These are phyloP conservation scores for Nicotiana rustica DNA, from an alignment of 305 asterid genomes.

Conservation along the genomic window DNA sequence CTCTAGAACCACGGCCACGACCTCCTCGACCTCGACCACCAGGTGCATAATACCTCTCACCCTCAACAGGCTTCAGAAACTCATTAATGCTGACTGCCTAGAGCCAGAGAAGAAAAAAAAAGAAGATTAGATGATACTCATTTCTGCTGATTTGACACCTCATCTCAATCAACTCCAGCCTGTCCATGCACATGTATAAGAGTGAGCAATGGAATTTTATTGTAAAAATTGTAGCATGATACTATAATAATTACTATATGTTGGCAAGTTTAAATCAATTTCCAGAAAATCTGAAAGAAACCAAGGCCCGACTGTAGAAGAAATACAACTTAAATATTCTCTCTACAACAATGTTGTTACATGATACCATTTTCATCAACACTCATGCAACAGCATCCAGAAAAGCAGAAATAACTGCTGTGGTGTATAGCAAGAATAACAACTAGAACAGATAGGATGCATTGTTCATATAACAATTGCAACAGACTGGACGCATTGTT, in stretches of 20 bases:
- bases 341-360: conserved; percentile 3
- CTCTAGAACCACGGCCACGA: conserved; percentile 70
- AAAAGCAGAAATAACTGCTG: neutral
- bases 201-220: neutral
- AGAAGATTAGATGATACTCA: neutral
- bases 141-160: neutral
- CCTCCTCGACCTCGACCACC: conserved; percentile 86
- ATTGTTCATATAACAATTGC: neutral
- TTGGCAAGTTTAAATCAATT: neutral
- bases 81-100: conserved; percentile 89
- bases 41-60: conserved; percentile 56
- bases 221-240: conserved; percentile 11
- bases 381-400: conserved; percentile 9
- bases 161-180: conserved; percentile 14
- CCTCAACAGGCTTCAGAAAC: conserved; percentile 88
- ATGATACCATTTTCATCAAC: neutral
- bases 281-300: neutral
- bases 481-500: neutral
- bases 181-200: conserved; percentile 17
- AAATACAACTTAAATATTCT: neutral
- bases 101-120: conserved; percentile 30
- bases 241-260: neutral
- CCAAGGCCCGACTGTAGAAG: neutral
- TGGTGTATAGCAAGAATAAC: conserved; percentile 2
- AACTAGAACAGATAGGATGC: neutral